Base-by-base conservation (phyloP, 345 rosid species). In the Bretschneidera sinensis region DNA sequence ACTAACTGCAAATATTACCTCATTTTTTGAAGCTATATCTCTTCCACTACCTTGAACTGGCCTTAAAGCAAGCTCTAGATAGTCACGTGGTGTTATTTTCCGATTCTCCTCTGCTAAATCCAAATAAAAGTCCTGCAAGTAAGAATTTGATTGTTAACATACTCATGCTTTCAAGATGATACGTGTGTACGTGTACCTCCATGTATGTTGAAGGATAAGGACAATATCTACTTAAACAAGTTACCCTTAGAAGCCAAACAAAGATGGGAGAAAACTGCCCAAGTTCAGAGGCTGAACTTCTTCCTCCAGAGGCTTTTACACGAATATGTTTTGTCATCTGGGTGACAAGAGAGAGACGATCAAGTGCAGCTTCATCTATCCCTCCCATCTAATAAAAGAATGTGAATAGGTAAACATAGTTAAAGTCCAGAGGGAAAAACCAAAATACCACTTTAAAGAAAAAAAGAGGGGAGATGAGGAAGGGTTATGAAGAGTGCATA, bases 201-300 rank as follows among this genome's bases (percentile, higher is more conserved):
- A 9, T 39, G 15, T 39, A 2, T 39, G 10, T 1, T 39, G 45
- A 39, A 39, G 35, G 10, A 11, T 1, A 39, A 39, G 45, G 10
- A 39, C 6, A 39, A 39, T 39, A 28, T 28, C 1, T 22, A 63
- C 22, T 43, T n/a, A 19, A 63, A 69, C 54, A 19, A 62, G 61
- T 66, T 83, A 95, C 99, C 84, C 99, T 83, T 54, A 95, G 74
- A 51, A 95, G 96, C 99, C 99, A 95, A 72, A 95, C 91, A 82
- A 95, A 95, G 48, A 95, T 86, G 35, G 99, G 99, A 34, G 97
- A 86, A 75, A 91, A 95, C 48, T 83, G 96, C 31, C 96, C 97
- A 65, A 91, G 68, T 69, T 91, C 99, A 62, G 99, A 86, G 54
- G 88, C 88, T 45, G 87, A 69, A 61, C 66, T 82, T 39, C 73